Percentiles rank a stretch among this genome's conserved stretches.
Conservation (phyloP, 176 grass and related monocot genomes). For the Bothriochloa decipiens region DNA sequence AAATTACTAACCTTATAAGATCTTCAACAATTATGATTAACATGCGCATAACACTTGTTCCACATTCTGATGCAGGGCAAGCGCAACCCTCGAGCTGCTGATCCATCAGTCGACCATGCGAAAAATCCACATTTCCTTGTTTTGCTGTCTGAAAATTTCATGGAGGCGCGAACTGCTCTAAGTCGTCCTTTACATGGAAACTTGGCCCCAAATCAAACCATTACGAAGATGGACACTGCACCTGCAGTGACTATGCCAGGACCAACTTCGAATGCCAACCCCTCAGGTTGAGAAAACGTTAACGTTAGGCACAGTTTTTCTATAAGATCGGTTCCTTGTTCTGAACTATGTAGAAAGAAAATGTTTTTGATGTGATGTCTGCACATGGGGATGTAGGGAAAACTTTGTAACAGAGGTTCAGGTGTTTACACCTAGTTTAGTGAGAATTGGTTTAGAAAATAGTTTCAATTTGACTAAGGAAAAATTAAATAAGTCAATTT, state of each 20-base stretch:
- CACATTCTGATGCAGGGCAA: constrained; percentile 69
- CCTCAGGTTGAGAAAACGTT: constrained; percentile 66
- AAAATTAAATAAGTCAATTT: not conserved
- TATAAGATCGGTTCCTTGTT: constrained; percentile 28
- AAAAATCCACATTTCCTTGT: constrained; percentile 82
- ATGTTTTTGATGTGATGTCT: constrained; percentile 35
- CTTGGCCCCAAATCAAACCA: constrained; percentile 57
- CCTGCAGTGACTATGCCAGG: constrained; percentile 54
- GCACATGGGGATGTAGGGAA: constrained; percentile 14
- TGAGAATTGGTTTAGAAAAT: constrained; percentile 38
- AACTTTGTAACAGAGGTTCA: constrained; percentile 16
- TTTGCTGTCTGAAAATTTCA: constrained; percentile 89
- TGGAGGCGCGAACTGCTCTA: constrained; percentile 76
- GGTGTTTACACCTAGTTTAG: constrained; percentile 26
- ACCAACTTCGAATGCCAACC: constrained; percentile 53
- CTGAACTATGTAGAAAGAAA: constrained; percentile 25
- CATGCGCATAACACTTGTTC: constrained; percentile 15
- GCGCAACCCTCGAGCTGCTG: constrained; percentile 67
- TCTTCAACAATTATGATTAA: constrained; percentile 14
- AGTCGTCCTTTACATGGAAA: constrained; percentile 63
- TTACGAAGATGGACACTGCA: constrained; percentile 66
- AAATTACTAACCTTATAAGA: constrained; percentile 1
- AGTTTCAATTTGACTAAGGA: constrained; percentile 19
- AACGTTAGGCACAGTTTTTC: constrained; percentile 20
- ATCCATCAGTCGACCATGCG: constrained; percentile 70